phyloP scores from a whole-genome alignment of 1,284 basidiomycete genomes.

The Athelia sp. region DNA sequence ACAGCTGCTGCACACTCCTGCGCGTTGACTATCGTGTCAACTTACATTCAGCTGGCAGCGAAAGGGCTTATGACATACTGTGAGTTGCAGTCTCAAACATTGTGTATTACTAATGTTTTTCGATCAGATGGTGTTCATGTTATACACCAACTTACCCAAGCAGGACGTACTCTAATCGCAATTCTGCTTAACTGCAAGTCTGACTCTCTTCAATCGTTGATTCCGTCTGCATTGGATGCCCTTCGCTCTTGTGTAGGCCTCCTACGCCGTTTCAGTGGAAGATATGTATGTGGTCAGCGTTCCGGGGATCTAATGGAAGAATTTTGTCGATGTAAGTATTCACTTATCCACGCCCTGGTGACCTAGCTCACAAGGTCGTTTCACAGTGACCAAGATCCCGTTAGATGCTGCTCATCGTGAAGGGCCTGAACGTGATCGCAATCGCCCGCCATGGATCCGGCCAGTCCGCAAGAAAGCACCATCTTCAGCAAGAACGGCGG shows the following conservation, averaged over 20 bases:
- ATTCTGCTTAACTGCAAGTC: conserved; percentile 77
- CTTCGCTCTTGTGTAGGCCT: conserved; percentile 81
- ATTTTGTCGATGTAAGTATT: conserved; percentile 77
- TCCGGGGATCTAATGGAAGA: conserved; percentile 90
- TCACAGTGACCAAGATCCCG: conserved; percentile 79
- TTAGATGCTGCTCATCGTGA: conserved; percentile 60
- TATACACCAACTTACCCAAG: conserved; percentile 88
- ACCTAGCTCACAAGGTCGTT: conserved; percentile 11
- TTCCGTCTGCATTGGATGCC: conserved; percentile 77
- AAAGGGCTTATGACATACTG: conserved; percentile 92
- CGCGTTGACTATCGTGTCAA: conserved; percentile 76
- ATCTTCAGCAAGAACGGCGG: conserved; percentile 32
- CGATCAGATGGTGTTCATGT: conserved; percentile 82
- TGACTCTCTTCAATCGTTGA: conserved; percentile 64
- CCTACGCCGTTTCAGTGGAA: conserved; percentile 71
- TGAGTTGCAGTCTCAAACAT: conserved; percentile 33
- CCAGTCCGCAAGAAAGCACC: conserved; percentile 76
- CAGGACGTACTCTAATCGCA: conserved; percentile 84
- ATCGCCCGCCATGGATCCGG: conserved; percentile 79
- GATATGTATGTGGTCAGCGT: conserved; percentile 81
- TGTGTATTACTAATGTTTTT: conserved; percentile 2
- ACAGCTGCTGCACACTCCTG: conserved; percentile 65
- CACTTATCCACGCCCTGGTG: background rate
- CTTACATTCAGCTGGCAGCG: conserved; percentile 78
- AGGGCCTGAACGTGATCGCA: conserved; percentile 40